Conservation (phyloP, 2,329 filamentous ascomycete species). For the Monosporascus sp. region DNA sequence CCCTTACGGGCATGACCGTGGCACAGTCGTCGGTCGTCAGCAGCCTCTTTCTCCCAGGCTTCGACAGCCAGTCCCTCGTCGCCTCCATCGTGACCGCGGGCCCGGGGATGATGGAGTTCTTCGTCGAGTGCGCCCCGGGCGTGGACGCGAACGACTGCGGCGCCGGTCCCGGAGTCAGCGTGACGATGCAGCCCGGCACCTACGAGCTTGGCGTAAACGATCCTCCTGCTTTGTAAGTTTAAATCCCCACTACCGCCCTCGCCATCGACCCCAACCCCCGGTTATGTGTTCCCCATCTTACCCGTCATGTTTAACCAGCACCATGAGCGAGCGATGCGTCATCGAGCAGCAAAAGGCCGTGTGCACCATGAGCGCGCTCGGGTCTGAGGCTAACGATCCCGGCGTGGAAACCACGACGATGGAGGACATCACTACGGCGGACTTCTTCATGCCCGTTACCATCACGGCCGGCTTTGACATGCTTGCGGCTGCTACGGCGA, state of each 20-base stretch:
- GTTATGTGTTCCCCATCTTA: background rate
- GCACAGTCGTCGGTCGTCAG: background rate
- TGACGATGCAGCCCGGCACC: slow-evolving; percentile 4
- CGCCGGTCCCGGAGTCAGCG: slow-evolving; percentile 1
- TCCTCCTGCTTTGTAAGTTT: slow-evolving; percentile 2
- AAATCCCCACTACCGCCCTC: background rate
- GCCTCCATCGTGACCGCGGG: background rate
- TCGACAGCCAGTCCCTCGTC: slow-evolving; percentile 3
- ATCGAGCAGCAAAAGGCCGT: slow-evolving; percentile 1
- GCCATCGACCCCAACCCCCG: too few species aligned
- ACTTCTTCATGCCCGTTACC: slow-evolving; percentile 3
- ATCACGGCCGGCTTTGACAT: slow-evolving; percentile 2
- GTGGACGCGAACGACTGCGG: slow-evolving; percentile 3
- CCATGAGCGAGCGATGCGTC: slow-evolving; percentile 1
- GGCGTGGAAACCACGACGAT: background rate
- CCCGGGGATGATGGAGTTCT: slow-evolving; percentile 1
- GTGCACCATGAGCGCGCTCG: slow-evolving; percentile 1
- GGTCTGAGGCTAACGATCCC: slow-evolving; percentile 5
- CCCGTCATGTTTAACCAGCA: background rate
- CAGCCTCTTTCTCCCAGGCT: slow-evolving; percentile 1
- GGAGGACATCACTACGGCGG: slow-evolving; percentile 1
- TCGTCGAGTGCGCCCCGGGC: slow-evolving; percentile 2
- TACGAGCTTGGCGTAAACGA: slow-evolving; percentile 1
- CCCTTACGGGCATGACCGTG: background rate
- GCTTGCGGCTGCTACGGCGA: background rate